phyloP scores from a whole-genome alignment of 2,329 filamentous ascomycete genomes.

The Xylaria arbuscula region DNA sequence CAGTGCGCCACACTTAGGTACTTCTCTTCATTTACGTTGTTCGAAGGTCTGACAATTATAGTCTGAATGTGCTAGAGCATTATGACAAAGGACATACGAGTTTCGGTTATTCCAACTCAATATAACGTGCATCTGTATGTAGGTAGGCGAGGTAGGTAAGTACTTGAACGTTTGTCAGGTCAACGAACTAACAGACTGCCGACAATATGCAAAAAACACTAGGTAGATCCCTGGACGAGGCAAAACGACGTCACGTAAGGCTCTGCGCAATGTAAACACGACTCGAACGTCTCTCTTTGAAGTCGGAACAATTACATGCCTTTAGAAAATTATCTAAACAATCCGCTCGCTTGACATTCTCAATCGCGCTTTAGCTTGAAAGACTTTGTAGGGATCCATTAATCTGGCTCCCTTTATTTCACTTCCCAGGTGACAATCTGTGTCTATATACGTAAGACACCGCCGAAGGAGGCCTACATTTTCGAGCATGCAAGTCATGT shows the following conservation, averaged over 20 bases:
- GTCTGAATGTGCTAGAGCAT: too few relatives aligned
- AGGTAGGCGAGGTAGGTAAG: too few relatives aligned
- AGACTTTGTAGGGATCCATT: not conserved
- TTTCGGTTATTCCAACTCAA: too few relatives aligned
- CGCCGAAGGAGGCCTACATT: not conserved
- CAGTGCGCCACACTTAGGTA: too few relatives aligned
- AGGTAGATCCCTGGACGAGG: constrained; percentile 5
- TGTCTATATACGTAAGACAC: not conserved
- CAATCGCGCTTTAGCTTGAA: not conserved
- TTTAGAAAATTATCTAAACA: not conserved
- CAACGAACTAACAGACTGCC: too few relatives aligned
- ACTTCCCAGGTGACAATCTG: too few relatives aligned
- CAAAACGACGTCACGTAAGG: constrained; percentile 26
- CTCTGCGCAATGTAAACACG: not conserved
- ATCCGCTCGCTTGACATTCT: not conserved
- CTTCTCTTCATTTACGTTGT: too few relatives aligned
- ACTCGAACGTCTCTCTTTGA: constrained; percentile 9
- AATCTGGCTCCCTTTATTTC: too few relatives aligned
- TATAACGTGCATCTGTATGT: not conserved
- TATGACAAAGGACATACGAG: too few relatives aligned
- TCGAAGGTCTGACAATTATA: too few relatives aligned
- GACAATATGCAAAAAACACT: too few relatives aligned
- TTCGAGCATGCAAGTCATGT: not conserved
- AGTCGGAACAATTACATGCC: not conserved
- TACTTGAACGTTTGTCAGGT: not conserved